Evolutionary conservation across 148 eudicot genomes (phyloP), one percentile per base, ranked within the genome.

Genomic region (Pouteria glomerata): DNA sequence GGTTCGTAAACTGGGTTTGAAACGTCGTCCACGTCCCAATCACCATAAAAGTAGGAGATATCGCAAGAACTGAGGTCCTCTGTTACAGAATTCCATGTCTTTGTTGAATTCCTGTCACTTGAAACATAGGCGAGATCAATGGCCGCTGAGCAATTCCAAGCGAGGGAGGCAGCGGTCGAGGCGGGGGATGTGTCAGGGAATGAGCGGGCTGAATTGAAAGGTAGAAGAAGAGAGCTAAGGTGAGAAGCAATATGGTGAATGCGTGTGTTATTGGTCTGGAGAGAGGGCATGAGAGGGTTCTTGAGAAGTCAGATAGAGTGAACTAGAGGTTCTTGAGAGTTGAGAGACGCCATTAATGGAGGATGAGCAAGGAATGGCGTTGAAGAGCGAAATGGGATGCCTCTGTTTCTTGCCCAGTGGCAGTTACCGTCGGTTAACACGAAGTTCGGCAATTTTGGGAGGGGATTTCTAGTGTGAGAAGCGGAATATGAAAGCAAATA

Each of bases 41-140:
- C 64, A 10, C 96, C 96, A 76, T 90, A 81, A 70, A 90, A 90
- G 42, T n/a, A n/a, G n/a, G n/a, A n/a, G n/a, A 90, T 73, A 68
- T 90, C 92, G 59, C 91, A 87, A 85, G 83, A 82, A 67, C 42
- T 71, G 24, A 33, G 33, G 23, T 44, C 65, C 35, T 21, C 21
- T 14, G 1, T 62, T 42, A 21, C 39, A 12, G 33, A 6, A 1
- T 26, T 27, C 16, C 66, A 29, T 4, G 11, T 6, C 13, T 53
- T 56, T 64, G 35, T 50, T 44, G 58, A 66, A 29, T 24, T 12
- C 65, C 26, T 10, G 37, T 6, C 35, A 11, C 21, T 24, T 52
- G 33, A 12, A 0, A 27, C 69, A 45, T 58, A 8, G 31, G n/a
- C 5, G 39, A 37, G 42, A 69, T 31, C 11, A 60, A 14, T 14